Evolutionary conservation across 495 filamentous ascomycete genomes (phyloP), one percentile per base, ranked within the genome.

Genomic region (Penicillium subrubescens): DNA sequence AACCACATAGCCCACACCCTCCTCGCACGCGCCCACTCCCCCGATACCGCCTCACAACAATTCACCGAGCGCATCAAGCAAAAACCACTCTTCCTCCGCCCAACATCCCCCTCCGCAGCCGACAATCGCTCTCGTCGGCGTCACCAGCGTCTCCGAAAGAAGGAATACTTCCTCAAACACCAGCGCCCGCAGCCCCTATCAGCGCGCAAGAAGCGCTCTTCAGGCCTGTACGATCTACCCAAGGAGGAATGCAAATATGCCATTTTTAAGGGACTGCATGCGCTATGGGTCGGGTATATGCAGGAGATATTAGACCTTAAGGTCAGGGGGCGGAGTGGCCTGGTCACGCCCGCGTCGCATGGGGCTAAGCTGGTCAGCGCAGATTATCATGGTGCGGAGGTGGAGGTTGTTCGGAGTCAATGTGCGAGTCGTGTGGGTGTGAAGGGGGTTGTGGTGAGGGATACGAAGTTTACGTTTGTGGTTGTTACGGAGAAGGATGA

Each of bases 381-480:
- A 41, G 95, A 99, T 75, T 96, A 89, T 68, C 95, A 97, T 75
- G 95, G 95, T 0, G 93, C 94, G 19, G 79, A 88, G 73, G 73
- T 97, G 15, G 88, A 93, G 82, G 90, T 98, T 34, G 90, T 94
- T 62, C 78, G 94, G 62, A 92, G 91, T 74, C 72, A 86, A 55
- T 97, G 92, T 80, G 86, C 89, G 46, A 87, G 90, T 46, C 79
- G 94, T 59, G 95, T 99, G 5, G 94, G 95, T 0, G 70, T 93
- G 50, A 86, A 79, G 67, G 95, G 95, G 15, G 93, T 97, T 71
- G 91, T 97, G 68, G 85, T 96, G 21, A 88, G 91, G 73, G 95
- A 99, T 80, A 88, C 90, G 34, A 93, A 89, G 75, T 92, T 90
- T 74, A 87, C 88, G 12, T 95, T 97, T 79, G 89, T 94, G 75